These are phyloP conservation scores for Arthrobotrys musiformis DNA, from an alignment of 2,329 filamentous ascomycete genomes.

Conservation along the genomic window DNA sequence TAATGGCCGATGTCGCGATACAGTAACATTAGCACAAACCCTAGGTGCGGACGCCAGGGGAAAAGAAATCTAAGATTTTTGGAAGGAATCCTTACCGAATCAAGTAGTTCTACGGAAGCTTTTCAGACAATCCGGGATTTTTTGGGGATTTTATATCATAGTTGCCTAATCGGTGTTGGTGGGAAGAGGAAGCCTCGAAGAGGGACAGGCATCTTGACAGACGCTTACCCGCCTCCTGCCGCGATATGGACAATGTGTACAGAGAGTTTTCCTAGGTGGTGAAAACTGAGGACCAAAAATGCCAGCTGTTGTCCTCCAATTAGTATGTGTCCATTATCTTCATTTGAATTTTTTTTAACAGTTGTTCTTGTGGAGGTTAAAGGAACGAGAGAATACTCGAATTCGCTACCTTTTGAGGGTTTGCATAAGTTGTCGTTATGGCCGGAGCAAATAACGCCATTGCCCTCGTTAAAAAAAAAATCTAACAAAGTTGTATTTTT, in stretches of 20 bases:
- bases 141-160: slow-evolving; percentile 3
- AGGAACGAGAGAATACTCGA: slow-evolving; percentile 22
- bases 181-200: no score
- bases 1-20: slow-evolving; percentile 46
- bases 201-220: background rate
- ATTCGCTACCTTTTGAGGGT: slow-evolving; percentile 6
- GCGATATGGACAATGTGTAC: background rate
- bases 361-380: background rate
- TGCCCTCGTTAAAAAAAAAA: slow-evolving; percentile 27
- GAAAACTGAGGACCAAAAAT: background rate
- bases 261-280: background rate
- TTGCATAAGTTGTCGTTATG: slow-evolving; percentile 30
- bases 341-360: background rate
- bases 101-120: slow-evolving; percentile 42
- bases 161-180: slow-evolving; percentile 10
- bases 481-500: background rate
- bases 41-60: no score
- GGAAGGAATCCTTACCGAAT: background rate
- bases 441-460: slow-evolving; percentile 43
- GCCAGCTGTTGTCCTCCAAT: background rate
- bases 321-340: no score
- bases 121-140: slow-evolving; percentile 25
- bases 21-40: slow-evolving; percentile 46
- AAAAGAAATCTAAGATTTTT: background rate
- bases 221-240: slow-evolving; percentile 21